Base-by-base conservation (phyloP, 177 flowering plant genomes). In the Vitis hybrid region DNA sequence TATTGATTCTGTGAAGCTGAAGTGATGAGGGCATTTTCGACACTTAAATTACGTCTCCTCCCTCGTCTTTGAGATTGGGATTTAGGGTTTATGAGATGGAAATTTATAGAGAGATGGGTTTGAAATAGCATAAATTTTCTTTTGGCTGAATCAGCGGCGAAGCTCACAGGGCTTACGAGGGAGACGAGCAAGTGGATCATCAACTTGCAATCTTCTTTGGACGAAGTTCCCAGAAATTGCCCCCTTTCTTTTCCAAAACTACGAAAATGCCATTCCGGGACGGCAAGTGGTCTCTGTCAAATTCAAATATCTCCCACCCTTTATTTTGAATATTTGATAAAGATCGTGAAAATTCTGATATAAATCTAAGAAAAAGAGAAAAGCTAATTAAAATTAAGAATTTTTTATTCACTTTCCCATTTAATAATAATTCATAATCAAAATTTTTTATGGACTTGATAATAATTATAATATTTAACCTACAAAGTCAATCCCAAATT, bases 11-110 rank as follows among this genome's bases (percentile, higher is more conserved):
- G 1, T 79, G 84, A 60, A 82, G 74, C 51, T 84, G 85, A 11
- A 85, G 77, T 4, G 88, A 72, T 8, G 87, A 74, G 68, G 88
- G 87, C 91, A 87, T 88, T 49, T 54, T 11, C 13, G n/a, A 10
- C 5, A 23, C 48, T 39, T 39, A 39, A 8, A 39, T 39, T 39
- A 30, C 32, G 32, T 30, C 32, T 30, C 32, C 32, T 30, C 32
- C 32, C 5, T 39, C 12, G 26, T 23, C 18, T 60, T 0, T 30
- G 51, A 12, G 1, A 26, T 58, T 62, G 12, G 39, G 2, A 9
- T 23, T 45, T 18, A 39, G 7, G 39, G 10, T 39, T 26, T 32
- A 19, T 3, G 62, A n/a, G 64, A 65, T 34, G 21, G 65, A 0
- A 67, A 63, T 60, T 56, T 9, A 59, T 15, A 32, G 68, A 56